phyloP scores from a whole-genome alignment of 2,329 filamentous ascomycete species.

The Calonectria pseudoturangicola region DNA sequence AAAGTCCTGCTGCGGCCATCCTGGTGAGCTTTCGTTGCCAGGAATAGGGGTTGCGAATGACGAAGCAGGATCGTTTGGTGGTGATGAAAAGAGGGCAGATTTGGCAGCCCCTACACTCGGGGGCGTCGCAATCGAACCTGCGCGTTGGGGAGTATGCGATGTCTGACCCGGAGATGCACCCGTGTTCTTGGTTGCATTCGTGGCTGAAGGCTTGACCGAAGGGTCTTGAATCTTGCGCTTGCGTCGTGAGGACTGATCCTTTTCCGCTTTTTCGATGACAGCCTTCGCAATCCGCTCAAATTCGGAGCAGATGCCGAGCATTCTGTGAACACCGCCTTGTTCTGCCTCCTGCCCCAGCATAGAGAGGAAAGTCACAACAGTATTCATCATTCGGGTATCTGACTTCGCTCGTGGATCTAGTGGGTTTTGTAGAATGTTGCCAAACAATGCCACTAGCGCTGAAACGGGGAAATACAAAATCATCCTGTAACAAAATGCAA shows the following conservation, averaged over 20 bases:
- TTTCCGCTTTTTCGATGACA: slow-evolving; percentile 93
- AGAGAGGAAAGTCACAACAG: slow-evolving; percentile 93
- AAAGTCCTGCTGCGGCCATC: slow-evolving; percentile 70
- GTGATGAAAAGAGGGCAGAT: slow-evolving; percentile 56
- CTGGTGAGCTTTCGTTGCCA: slow-evolving; percentile 66
- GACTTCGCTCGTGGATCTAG: slow-evolving; percentile 90
- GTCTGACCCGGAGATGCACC: background rate
- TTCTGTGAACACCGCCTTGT: slow-evolving; percentile 92
- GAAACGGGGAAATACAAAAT: slow-evolving; percentile 98
- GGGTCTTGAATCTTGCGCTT: slow-evolving; percentile 86
- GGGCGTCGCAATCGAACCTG: slow-evolving; percentile 32
- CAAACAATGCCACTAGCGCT: slow-evolving; percentile 94
- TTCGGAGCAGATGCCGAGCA: slow-evolving; percentile 95
- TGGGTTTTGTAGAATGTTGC: slow-evolving; percentile 96
- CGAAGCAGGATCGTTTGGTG: slow-evolving; percentile 48
- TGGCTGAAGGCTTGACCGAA: slow-evolving; percentile 38
- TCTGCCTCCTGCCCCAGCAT: slow-evolving; percentile 92
- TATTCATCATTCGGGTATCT: slow-evolving; percentile 92
- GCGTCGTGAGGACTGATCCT: slow-evolving; percentile 84
- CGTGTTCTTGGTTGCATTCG: background rate
- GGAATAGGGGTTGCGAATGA: slow-evolving; percentile 50
- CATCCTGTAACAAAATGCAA: slow-evolving; percentile 71
- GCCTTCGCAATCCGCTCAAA: slow-evolving; percentile 95
- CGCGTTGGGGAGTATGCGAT: slow-evolving; percentile 43
- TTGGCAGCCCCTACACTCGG: slow-evolving; percentile 19